A percentile compares a stretch with the other conserved stretches of the same genome.
Evolutionary conservation across 352 stramenopile species (phyloP).

Genomic region (Phytopythium ostracodes): DNA sequence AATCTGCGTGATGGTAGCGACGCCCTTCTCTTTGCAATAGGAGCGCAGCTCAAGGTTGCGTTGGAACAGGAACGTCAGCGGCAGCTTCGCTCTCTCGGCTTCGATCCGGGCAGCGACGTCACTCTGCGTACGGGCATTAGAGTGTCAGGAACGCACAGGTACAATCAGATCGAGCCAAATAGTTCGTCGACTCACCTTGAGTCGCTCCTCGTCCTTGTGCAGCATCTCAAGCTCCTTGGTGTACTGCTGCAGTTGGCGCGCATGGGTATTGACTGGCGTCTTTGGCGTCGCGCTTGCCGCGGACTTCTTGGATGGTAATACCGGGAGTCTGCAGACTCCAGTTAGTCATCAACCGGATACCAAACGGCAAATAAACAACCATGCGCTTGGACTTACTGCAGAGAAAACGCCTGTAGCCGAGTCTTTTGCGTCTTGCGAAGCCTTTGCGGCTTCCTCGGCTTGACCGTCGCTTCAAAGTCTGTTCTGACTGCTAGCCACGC

Average conservation of each 20-base stretch:
- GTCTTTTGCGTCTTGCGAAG: neutral
- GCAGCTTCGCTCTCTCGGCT: conserved; percentile 47
- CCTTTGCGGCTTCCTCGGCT: neutral
- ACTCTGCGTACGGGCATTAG: neutral
- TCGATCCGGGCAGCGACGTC: conserved; percentile 37
- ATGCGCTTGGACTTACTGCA: conserved; percentile 3
- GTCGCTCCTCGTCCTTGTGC: neutral
- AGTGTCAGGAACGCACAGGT: neutral
- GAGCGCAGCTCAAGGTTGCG: conserved; percentile 45
- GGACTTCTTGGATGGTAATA: neutral
- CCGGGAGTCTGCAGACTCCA: neutral
- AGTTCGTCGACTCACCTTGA: neutral
- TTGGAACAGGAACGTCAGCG: conserved; percentile 73
- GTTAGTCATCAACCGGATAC: neutral
- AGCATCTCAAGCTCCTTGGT: neutral
- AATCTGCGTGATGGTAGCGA: conserved; percentile 51
- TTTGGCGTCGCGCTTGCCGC: neutral
- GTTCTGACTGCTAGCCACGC: neutral
- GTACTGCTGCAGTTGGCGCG: neutral
- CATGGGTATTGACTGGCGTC: neutral
- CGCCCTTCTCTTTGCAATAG: conserved; percentile 53
- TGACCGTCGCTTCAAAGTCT: neutral
- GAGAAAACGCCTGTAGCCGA: neutral
- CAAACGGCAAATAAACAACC: neutral
- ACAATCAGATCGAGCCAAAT: neutral